Evolutionary conservation across 2,329 filamentous ascomycete genomes (phyloP).

Genomic region (Juglanconis sp.): DNA sequence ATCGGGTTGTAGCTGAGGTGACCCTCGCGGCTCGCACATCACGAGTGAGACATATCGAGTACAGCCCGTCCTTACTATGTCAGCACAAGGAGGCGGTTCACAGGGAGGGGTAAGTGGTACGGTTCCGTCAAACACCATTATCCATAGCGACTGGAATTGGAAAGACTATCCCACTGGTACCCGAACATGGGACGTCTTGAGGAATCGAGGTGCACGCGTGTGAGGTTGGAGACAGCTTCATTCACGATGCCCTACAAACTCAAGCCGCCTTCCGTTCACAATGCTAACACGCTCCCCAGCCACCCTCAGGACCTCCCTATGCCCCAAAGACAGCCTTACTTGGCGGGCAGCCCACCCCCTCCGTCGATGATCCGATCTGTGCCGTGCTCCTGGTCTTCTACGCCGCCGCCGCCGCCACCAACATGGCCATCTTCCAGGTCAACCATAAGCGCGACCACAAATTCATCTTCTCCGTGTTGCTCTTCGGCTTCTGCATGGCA

Average conservation of each 20-base stretch:
- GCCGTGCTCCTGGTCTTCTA: conserved; percentile 62
- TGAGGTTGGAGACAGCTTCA: not conserved
- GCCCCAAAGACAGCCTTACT: conserved; percentile 43
- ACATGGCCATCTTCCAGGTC: conserved; percentile 56
- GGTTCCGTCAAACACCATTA: too few species aligned
- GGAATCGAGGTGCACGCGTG: too few species aligned
- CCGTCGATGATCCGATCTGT: conserved; percentile 63
- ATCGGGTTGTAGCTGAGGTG: not conserved
- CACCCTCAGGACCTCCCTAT: conserved; percentile 34
- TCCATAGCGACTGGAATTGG: too few species aligned
- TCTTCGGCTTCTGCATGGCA: conserved; percentile 58
- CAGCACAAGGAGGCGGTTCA: not conserved
- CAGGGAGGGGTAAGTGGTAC: conserved; percentile 3
- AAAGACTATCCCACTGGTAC: too few species aligned
- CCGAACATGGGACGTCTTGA: not conserved
- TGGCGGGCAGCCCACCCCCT: conserved; percentile 55
- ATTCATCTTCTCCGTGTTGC: conserved; percentile 55
- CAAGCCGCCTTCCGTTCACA: not conserved
- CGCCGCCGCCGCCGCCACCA: conserved; percentile 45
- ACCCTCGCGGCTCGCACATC: not conserved
- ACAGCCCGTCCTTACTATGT: not conserved
- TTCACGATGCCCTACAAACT: not conserved
- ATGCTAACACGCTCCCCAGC: not conserved
- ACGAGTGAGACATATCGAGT: not conserved
- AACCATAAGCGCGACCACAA: conserved; percentile 52